Base-by-base conservation (phyloP, 495 filamentous ascomycete genomes). In the Penicillium cosmopolitanum region DNA sequence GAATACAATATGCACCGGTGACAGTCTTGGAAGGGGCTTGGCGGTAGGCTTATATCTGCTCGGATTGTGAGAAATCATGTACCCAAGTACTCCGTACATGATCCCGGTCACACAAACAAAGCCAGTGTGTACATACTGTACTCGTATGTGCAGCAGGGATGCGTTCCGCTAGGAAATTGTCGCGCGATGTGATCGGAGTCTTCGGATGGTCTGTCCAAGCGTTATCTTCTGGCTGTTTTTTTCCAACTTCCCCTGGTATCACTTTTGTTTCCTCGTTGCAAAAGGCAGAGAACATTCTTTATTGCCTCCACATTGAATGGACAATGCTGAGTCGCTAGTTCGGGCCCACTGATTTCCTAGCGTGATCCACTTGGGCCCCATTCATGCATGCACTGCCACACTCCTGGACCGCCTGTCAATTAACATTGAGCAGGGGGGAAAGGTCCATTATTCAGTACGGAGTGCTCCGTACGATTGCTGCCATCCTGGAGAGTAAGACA, bases 301-400 rank as follows among this genome's bases (percentile, higher is more conserved):
- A 50, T 56, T 57, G 64, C 53, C 67, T 63, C 62, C 64, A 69
- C 63, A 56, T 54, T 33, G 59, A 56, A 54, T 36, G 53, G 60
- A 62, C 63, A 66, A 64, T 58, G 52, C 54, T 70, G 65, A 70
- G 65, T 68, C 63, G 63, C 62, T 51, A 61, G 18, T 35, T 25
- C n/a, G 12, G 63, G 58, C 50, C 68, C 68, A 69, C 68, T 66
- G 68, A 66, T 66, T 66, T 64, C 50, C 63, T 69, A 66, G 61
- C 23, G 61, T n/a, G 25, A 51, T 51, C 68, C 66, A 71, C 68
- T 68, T 71, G 50, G 61, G 50, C 53, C 48, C 63, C 68, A 65
- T 66, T 67, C 62, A 48, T 76, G 73, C 75, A 75, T 76, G 75
- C 75, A 78, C 75, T 78, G 75, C 75, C 75, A 78, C 75, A 75